Conservation (phyloP, 2,329 filamentous ascomycete genomes). For the Ophiosphaerella narmari region DNA sequence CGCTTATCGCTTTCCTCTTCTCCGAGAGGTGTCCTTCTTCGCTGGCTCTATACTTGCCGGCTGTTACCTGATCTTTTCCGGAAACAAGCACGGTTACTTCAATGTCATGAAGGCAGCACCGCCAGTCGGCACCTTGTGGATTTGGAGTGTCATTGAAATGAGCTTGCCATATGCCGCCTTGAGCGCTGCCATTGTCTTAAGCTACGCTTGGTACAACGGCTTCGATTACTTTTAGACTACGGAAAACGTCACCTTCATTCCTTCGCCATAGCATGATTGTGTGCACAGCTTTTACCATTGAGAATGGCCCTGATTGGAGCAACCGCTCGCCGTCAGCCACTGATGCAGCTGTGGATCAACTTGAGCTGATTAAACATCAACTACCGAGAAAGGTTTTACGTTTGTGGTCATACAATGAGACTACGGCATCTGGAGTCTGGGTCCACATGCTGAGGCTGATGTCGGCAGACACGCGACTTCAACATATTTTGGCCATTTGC, state of each 20-base stretch:
- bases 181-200: conserved; percentile 57
- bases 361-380: no score
- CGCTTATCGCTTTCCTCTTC: conserved; percentile 50
- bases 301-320: no score
- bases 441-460: no score
- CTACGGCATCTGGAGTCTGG: no score
- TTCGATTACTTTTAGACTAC: conserved; percentile 52
- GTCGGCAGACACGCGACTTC: no score
- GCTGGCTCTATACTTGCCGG: conserved; percentile 65
- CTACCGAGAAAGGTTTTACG: no score
- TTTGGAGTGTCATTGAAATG: conserved; percentile 91
- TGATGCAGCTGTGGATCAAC: no score
- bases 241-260: neutral
- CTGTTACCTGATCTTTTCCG: conserved; percentile 79
- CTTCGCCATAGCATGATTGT: neutral
- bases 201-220: conserved; percentile 60
- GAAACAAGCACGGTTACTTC: conserved; percentile 80
- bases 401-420: no score
- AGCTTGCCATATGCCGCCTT: conserved; percentile 67
- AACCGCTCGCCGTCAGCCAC: no score
- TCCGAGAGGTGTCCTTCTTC: conserved; percentile 65
- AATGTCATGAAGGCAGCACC: conserved; percentile 91
- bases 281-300: no score
- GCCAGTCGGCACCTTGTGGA: conserved; percentile 86
- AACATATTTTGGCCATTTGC: no score